Evolutionary conservation across 208 protist genomes (phyloP).

Genomic region (Herpetomonas tarakana): DNA sequence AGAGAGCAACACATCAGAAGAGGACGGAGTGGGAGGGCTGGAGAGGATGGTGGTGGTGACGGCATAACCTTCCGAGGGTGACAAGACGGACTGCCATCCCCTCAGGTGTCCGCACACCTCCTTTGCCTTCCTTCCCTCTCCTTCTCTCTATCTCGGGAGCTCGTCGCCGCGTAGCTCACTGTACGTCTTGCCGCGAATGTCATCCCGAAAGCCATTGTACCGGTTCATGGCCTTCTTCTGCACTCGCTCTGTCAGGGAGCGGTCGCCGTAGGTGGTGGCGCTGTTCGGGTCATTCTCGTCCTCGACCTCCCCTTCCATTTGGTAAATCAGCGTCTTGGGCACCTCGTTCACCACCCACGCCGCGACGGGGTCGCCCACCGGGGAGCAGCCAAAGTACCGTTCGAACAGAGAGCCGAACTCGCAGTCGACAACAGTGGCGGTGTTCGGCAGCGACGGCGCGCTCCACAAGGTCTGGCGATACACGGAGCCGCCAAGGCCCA

Average conservation of each 20-base stretch:
- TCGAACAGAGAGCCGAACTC: constrained; percentile 60
- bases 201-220: constrained; percentile 80
- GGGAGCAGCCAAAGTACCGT: constrained; percentile 59
- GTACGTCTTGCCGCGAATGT: constrained; percentile 80
- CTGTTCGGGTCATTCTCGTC: constrained; percentile 90
- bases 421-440: constrained; percentile 32
- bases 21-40: too few relatives aligned
- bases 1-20: too few relatives aligned
- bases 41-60: too few relatives aligned
- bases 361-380: constrained; percentile 58
- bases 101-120: too few relatives aligned
- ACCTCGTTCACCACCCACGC: constrained; percentile 75
- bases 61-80: too few relatives aligned
- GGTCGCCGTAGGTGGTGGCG: constrained; percentile 81
- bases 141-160: constrained; percentile 47
- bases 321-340: constrained; percentile 70
- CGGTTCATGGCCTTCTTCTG: constrained; percentile 92
- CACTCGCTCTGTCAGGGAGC: constrained; percentile 72
- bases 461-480: constrained; percentile 83
- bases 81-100: too few relatives aligned
- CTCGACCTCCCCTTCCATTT: constrained; percentile 86
- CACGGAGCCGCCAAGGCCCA: constrained; percentile 70
- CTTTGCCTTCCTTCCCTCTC: too few relatives aligned
- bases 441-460: constrained; percentile 69
- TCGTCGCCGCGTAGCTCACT: constrained; percentile 70